Evolutionary conservation across 1,284 basidiomycete genomes (phyloP).

Genomic region (Tilletiopsis washingtonensis): DNA sequence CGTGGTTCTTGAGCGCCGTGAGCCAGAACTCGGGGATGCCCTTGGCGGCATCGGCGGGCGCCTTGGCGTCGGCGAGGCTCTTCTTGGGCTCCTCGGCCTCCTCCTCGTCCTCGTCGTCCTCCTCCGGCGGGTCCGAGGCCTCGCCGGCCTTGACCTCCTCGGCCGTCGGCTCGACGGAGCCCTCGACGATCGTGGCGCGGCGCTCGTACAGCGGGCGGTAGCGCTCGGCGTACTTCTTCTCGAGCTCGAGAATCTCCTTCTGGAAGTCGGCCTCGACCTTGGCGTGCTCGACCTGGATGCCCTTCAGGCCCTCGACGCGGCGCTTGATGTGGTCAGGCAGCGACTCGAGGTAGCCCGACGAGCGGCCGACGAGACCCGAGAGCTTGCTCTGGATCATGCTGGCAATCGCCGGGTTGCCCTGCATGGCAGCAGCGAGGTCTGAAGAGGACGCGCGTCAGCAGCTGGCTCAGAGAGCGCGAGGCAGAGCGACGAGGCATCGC

Average conservation of each 20-base stretch:
- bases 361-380: conserved; percentile 63
- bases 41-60: conserved; percentile 49
- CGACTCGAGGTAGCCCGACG: conserved; percentile 77
- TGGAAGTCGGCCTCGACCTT: conserved; percentile 94
- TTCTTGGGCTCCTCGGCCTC: conserved; percentile 43
- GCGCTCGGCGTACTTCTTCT: conserved; percentile 89
- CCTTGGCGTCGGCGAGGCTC: conserved; percentile 49
- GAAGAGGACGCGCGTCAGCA: neutral
- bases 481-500: no score
- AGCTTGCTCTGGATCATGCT: conserved; percentile 52
- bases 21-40: conserved; percentile 97
- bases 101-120: conserved; percentile 53
- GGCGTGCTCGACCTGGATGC: conserved; percentile 84
- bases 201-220: conserved; percentile 83
- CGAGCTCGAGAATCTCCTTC: conserved; percentile 87
- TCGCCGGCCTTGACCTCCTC: conserved; percentile 75
- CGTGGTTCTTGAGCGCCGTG: conserved; percentile 86
- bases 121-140: conserved; percentile 57
- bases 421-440: conserved; percentile 27
- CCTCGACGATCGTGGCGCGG: conserved; percentile 73
- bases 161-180: conserved; percentile 63
- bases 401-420: conserved; percentile 45
- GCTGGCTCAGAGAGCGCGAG: neutral
- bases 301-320: conserved; percentile 85
- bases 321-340: conserved; percentile 74